phyloP scores from a whole-genome alignment of 2,329 filamentous ascomycete genomes.

The Meredithiella fracta region DNA sequence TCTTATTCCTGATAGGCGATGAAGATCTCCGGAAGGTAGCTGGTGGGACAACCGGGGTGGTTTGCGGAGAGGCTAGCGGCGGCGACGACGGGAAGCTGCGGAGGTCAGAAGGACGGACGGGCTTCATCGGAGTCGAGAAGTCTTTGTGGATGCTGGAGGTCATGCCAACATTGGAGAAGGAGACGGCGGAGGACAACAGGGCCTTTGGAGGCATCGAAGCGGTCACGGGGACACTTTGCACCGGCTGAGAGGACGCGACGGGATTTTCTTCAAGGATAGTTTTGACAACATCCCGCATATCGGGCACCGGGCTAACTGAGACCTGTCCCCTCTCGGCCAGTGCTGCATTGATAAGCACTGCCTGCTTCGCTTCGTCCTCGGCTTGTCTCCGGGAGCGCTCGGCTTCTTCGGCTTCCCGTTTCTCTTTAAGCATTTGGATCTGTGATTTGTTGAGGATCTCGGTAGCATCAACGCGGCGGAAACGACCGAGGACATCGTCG shows the following conservation, averaged over 20 bases:
- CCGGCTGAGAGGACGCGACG: not conserved
- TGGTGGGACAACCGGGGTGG: not conserved
- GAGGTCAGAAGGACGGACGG: conserved; percentile 19
- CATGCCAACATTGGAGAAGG: not conserved
- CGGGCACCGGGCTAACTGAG: not conserved
- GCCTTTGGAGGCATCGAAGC: not conserved
- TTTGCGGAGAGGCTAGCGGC: conserved; percentile 9
- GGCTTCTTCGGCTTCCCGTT: conserved; percentile 18
- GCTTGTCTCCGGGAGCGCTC: not conserved
- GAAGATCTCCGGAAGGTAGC: not conserved
- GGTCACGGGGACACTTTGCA: not conserved
- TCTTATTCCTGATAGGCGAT: conserved; percentile 15
- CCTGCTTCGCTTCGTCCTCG: not conserved
- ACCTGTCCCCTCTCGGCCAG: not conserved
- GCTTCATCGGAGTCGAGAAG: conserved; percentile 17
- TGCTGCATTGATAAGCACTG: not conserved
- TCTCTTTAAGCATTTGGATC: conserved; percentile 30
- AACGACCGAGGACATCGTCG: conserved; percentile 39
- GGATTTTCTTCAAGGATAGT: conserved; percentile 20
- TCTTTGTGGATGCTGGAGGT: conserved; percentile 17
- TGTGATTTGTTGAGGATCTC: conserved; percentile 41
- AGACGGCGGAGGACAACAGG: not conserved
- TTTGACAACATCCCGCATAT: conserved; percentile 11
- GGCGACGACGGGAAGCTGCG: conserved; percentile 29
- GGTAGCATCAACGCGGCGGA: conserved; percentile 39